Base-by-base conservation (phyloP, 441 rosid species). In the Bruguiera hainesii region DNA sequence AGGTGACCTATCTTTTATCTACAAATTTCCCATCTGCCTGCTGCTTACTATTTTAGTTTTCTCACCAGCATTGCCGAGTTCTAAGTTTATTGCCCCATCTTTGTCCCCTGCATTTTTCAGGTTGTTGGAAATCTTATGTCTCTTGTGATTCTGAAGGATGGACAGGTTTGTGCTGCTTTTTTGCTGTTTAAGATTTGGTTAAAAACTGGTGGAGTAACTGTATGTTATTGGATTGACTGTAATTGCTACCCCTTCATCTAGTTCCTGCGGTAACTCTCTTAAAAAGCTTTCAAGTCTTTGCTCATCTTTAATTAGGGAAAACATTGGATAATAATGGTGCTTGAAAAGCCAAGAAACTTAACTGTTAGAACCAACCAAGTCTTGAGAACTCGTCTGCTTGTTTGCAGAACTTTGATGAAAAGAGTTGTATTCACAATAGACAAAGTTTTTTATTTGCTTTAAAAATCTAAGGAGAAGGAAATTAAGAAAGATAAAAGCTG, bases 111-210 rank as follows among this genome's bases (percentile, higher is more conserved):
- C 67, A 28, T 66, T 72, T 74, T 78, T 81, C 87, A 91, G 98
- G 78, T 91, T 62, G 82, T 85, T 70, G 98, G 98, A 69, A 93
- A 93, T 80, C 96, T 93, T 42, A 73, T 93, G 70, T 80, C 96
- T 16, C 93, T 93, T 70, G 89, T 81, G n/a, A 63, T 93, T 69
- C 78, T 93, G 75, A 80, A 79, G 55, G 81, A 82, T 71, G 89
- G 84, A 67, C 57, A 62, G 77, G 97, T 85, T 84, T 65, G 73
- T 61, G 49, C 23, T 75, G 52, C 49, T 63, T 42, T 42, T 39
- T 73, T 73, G 61, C 57, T 51, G 58, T 60, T 65, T 50, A 33
- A 19, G 29, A 16, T 52, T 25, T 35, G 11, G 58, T 56, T 31
- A 18, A 56, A 52, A 42, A 26, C 21, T 35, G 21, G 16, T 23